phyloP scores from a whole-genome alignment of 495 filamentous ascomycete genomes.

The Cudoniella acicularis region DNA sequence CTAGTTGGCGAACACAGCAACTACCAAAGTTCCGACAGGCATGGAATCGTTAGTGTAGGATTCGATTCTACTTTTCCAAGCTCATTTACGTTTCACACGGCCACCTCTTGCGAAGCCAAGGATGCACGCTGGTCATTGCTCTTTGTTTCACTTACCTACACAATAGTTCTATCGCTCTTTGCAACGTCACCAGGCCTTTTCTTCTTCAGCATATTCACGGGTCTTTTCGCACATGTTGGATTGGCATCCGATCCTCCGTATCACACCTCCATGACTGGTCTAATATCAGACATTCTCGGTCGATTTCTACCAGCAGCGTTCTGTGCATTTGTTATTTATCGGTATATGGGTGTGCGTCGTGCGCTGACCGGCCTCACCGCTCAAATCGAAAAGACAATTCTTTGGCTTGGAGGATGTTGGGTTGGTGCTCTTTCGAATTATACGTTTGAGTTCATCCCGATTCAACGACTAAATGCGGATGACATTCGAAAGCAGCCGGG shows the following conservation, averaged over 20 bases:
- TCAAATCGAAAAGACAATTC: conserved; percentile 66
- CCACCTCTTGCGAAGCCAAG: conserved; percentile 47
- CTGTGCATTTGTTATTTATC: conserved; percentile 69
- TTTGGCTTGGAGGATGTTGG: conserved; percentile 74
- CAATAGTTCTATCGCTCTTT: conserved; percentile 62
- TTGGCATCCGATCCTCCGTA: conserved; percentile 72
- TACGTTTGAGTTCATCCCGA: conserved; percentile 80
- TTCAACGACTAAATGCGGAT: conserved; percentile 70
- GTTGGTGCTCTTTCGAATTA: conserved; percentile 79
- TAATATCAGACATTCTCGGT: conserved; percentile 67
- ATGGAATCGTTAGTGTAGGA: conserved; percentile 63
- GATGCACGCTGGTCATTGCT: conserved; percentile 75
- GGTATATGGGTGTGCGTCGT: conserved; percentile 54
- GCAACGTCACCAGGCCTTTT: conserved; percentile 64
- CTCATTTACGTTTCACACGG: conserved; percentile 59
- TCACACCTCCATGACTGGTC: conserved; percentile 41
- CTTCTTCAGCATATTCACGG: conserved; percentile 68
- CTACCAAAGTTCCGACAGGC: conserved; percentile 52
- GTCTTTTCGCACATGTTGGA: conserved; percentile 74
- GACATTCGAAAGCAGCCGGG: conserved; percentile 77
- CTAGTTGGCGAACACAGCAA: conserved; percentile 63
- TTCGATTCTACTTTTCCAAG: conserved; percentile 80
- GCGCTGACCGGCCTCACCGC: conserved; percentile 54
- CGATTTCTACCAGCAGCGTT: conserved; percentile 77
- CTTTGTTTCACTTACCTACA: conserved; percentile 66